A percentile compares a stretch with the other conserved stretches of the same genome.
phyloP scores from a whole-genome alignment of 148 eudicot species.

The Rhododendron williamsianum region DNA sequence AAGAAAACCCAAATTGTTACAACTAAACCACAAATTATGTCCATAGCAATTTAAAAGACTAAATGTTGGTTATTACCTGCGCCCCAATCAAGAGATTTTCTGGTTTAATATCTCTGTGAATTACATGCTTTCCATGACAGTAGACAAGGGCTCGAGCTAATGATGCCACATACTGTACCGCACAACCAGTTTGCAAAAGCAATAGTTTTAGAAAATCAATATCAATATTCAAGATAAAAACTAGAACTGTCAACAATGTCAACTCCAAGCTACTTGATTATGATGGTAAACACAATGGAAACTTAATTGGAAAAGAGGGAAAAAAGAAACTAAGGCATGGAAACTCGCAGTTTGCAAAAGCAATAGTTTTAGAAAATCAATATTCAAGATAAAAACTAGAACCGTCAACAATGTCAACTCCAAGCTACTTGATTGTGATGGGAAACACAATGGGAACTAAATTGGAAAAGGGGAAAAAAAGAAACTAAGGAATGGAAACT shows the following conservation, averaged over 20 bases:
- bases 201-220: not conserved
- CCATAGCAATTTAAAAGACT: not conserved
- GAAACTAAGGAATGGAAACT: slow-evolving; percentile 20
- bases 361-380: not conserved
- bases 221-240: not conserved
- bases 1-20: slow-evolving; percentile 6
- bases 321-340: not conserved
- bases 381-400: not conserved
- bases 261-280: not conserved
- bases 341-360: not conserved
- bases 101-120: slow-evolving; percentile 96
- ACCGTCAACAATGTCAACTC: not conserved
- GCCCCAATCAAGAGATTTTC: slow-evolving; percentile 91
- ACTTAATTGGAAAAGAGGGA: not conserved
- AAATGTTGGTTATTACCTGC: slow-evolving; percentile 47
- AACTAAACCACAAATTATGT: not conserved
- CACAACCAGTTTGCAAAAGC: slow-evolving; percentile 6
- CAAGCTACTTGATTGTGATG: not conserved
- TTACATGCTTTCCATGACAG: slow-evolving; percentile 95
- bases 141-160: slow-evolving; percentile 91
- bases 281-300: not conserved
- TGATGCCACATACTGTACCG: slow-evolving; percentile 76
- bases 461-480: not conserved
- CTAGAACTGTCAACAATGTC: not conserved
- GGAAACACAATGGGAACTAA: not conserved